Percentiles rank a stretch among this genome's conserved stretches.
Evolutionary conservation across 257 asterid species (phyloP).

Genomic region (Schizonepeta tenuifolia): DNA sequence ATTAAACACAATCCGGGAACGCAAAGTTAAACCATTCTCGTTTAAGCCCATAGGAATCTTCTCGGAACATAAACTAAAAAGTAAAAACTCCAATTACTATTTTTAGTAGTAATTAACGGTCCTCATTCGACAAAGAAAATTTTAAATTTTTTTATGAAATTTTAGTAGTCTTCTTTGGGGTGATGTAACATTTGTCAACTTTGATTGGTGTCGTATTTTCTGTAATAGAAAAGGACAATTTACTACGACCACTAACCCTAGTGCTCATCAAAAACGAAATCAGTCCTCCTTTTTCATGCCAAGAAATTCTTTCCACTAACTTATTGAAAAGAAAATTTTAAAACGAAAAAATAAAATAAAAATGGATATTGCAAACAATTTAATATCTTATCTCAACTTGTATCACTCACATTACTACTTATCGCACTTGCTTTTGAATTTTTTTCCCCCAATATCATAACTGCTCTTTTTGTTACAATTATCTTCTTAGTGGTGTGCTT

Average conservation of each 20-base stretch:
- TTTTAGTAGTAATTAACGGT: conserved; percentile 30
- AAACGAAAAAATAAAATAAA: neutral
- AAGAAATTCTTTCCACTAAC: conserved; percentile 19
- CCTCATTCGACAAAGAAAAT: neutral
- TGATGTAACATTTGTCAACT: conserved; percentile 30
- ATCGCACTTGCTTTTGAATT: conserved; percentile 36
- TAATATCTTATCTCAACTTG: conserved; percentile 35
- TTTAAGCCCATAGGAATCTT: conserved; percentile 24
- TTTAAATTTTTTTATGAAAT: too few relatives aligned
- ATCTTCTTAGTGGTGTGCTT: conserved; percentile 23
- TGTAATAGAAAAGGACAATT: conserved; percentile 22
- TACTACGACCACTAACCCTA: conserved; percentile 29
- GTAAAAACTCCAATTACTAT: neutral
- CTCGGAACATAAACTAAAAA: neutral
- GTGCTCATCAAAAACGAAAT: conserved; percentile 29
- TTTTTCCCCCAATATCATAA: neutral
- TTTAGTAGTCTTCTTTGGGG: neutral
- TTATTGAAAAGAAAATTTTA: neutral
- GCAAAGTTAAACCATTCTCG: neutral
- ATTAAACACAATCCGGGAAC: neutral
- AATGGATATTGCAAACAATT: conserved; percentile 25
- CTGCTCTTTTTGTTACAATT: neutral
- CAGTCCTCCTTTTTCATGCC: conserved; percentile 2
- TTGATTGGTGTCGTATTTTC: conserved; percentile 2
- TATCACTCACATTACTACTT: conserved; percentile 35